Evolutionary conservation across 1,284 basidiomycete species (phyloP).

Genomic region (Apiotrichum brassicae): DNA sequence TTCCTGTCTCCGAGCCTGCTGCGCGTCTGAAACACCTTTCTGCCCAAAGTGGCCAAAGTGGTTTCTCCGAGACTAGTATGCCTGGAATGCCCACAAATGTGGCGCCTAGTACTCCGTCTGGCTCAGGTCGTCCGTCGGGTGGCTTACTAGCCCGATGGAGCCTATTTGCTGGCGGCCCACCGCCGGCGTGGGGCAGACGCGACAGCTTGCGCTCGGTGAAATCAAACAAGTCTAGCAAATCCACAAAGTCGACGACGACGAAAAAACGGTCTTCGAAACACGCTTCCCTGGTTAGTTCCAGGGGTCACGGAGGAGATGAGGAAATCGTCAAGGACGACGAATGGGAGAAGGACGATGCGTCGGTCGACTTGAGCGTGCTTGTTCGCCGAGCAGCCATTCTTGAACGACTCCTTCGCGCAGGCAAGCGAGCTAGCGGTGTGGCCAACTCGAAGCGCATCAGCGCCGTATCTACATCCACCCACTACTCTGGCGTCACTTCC

Average conservation of each 20-base stretch:
- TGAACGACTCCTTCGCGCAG: constrained; percentile 32
- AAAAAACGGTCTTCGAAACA: constrained; percentile 2
- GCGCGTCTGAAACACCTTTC: constrained; percentile 2
- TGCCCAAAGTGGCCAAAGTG: constrained; percentile 2
- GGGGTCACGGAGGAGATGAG: background rate
- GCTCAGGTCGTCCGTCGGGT: background rate
- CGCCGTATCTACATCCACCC: constrained; percentile 1
- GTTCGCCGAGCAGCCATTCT: constrained; percentile 34
- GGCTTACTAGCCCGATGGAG: background rate
- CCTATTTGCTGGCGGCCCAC: constrained; percentile 15
- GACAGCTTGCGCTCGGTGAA: constrained; percentile 8
- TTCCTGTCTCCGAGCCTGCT: background rate
- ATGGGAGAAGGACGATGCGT: constrained; percentile 3
- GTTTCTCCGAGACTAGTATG: background rate
- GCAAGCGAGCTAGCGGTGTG: constrained; percentile 26
- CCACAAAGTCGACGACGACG: constrained; percentile 1
- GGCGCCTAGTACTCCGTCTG: too few species aligned
- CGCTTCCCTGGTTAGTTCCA: background rate
- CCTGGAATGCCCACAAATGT: too few species aligned
- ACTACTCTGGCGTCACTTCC: constrained; percentile 1
- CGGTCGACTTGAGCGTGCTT: constrained; percentile 23
- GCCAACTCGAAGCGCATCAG: constrained; percentile 6
- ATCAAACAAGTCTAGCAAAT: constrained; percentile 1
- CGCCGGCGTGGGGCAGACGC: constrained; percentile 14
- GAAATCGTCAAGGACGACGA: background rate